These are phyloP conservation scores for Harringtonia lauricola DNA, from an alignment of 2,329 filamentous ascomycete species.

Conservation along the genomic window DNA sequence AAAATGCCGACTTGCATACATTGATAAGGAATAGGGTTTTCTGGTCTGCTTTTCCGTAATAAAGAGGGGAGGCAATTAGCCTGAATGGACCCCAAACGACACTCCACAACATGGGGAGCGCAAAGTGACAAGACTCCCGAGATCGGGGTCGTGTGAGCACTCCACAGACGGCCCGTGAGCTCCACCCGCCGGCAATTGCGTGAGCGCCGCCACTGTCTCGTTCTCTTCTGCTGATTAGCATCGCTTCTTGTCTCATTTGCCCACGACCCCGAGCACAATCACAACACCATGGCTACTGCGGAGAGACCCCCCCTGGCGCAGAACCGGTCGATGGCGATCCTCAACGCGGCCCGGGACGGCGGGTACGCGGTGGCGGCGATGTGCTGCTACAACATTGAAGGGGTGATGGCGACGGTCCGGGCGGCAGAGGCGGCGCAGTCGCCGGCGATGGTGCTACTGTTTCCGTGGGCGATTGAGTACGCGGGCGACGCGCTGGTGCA, in stretches of 20 bases:
- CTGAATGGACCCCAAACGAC: no score
- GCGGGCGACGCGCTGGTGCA: conserved; percentile 41
- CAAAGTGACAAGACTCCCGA: no score
- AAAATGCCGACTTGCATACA: no score
- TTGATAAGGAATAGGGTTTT: no score
- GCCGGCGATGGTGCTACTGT: conserved; percentile 58
- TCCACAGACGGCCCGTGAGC: no score
- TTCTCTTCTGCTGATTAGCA: not conserved
- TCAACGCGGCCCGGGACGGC: conserved; percentile 37
- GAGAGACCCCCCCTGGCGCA: conserved; percentile 44
- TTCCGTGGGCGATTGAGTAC: conserved; percentile 60
- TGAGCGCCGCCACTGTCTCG: not conserved
- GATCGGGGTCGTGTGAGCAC: no score
- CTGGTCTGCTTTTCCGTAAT: no score
- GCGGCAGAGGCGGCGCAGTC: conserved; percentile 57
- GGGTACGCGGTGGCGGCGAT: conserved; percentile 5
- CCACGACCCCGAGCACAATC: no score
- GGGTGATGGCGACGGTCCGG: conserved; percentile 54
- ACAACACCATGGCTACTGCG: not conserved
- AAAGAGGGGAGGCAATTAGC: no score
- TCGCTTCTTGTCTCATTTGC: no score
- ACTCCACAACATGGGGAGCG: no score
- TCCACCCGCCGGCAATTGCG: no score
- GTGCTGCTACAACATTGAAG: conserved; percentile 57
- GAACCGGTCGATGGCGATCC: conserved; percentile 45